Base-by-base conservation (phyloP, 139 green algal species). In the Chlamydomonas schloesseri region DNA sequence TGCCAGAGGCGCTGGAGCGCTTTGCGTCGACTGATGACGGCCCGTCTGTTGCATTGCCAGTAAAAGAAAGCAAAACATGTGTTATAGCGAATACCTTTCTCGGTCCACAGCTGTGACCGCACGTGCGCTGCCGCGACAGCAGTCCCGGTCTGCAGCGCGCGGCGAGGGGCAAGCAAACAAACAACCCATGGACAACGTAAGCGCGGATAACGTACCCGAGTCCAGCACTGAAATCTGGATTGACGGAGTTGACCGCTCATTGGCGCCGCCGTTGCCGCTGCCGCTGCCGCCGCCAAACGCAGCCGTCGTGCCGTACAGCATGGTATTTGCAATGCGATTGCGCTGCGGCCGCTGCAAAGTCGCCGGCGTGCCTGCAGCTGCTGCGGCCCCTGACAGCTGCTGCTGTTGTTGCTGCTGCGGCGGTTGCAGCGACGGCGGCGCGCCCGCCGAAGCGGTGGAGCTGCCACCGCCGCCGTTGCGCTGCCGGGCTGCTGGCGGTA, bases 291-390 rank as follows among this genome's bases (percentile, higher is more conserved):
- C 36, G 14, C 26, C n/a, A 34, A 20, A 36, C n/a, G 15, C 15
- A 9, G 67, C 21, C 31, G 15, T 26, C 3, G n/a, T 72, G 42
- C 26, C 71, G 42, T 36, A 57, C 26, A 58, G 57, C 65, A 67
- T 5, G 1, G 47, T 37, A 34, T 37, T 84, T 6, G 65, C 64
- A 6, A 67, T 67, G 23, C 65, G 64, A 23, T n/a, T 84, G 5
- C 78, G 37, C 21, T 84, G 78, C 78, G 78, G 78, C 24, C 78
- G 78, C 62, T 84, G 78, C 47, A 76, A 65, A 31, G 78, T 84
- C 42, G 78, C 53, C 24, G 78, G 78, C 37, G 78, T 84, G 18
- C 5, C 18, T 23, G 36, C 36, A 64, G 34, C 50, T 11, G 50
- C 50, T 50, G 26, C 50, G 29, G 36, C 10, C 55, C 24, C 55